These are phyloP conservation scores for Phytophthora ohioensis DNA, from an alignment of 352 stramenopile species.

Conservation along the genomic window DNA sequence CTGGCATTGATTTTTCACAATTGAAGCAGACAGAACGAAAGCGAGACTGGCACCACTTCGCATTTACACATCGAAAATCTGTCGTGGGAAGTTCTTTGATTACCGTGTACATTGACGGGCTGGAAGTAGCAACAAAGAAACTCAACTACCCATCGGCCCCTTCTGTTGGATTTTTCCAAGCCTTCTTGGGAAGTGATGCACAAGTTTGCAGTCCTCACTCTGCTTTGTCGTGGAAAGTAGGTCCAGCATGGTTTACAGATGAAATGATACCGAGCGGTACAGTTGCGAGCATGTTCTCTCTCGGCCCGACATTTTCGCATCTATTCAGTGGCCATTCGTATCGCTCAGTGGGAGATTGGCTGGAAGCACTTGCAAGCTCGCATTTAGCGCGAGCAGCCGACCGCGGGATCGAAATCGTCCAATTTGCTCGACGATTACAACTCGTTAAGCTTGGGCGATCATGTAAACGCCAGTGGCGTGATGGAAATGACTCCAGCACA, in stretches of 20 bases:
- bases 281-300: slow-evolving; percentile 70
- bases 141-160: slow-evolving; percentile 69
- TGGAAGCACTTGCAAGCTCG: slow-evolving; percentile 65
- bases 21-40: slow-evolving; percentile 34
- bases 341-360: slow-evolving; percentile 72
- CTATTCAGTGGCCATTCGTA: slow-evolving; percentile 77
- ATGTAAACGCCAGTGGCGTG: slow-evolving; percentile 58
- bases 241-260: slow-evolving; percentile 72
- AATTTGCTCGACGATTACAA: slow-evolving; percentile 56
- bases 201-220: slow-evolving; percentile 71
- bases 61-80: slow-evolving; percentile 74
- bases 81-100: slow-evolving; percentile 76
- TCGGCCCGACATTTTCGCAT: slow-evolving; percentile 66
- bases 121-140: slow-evolving; percentile 79
- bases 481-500: slow-evolving; percentile 28
- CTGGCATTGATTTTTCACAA: neutral
- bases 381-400: slow-evolving; percentile 68
- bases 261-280: slow-evolving; percentile 57
- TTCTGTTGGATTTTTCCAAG: slow-evolving; percentile 55
- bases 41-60: slow-evolving; percentile 78
- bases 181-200: slow-evolving; percentile 79
- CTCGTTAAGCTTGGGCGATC: slow-evolving; percentile 54
- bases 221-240: slow-evolving; percentile 72
- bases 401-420: slow-evolving; percentile 61
- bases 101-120: slow-evolving; percentile 81